Evolutionary conservation across 2,329 filamentous ascomycete genomes (phyloP), one percentile per base, ranked within the genome.

Genomic region (Ophiostoma fasciatum): DNA sequence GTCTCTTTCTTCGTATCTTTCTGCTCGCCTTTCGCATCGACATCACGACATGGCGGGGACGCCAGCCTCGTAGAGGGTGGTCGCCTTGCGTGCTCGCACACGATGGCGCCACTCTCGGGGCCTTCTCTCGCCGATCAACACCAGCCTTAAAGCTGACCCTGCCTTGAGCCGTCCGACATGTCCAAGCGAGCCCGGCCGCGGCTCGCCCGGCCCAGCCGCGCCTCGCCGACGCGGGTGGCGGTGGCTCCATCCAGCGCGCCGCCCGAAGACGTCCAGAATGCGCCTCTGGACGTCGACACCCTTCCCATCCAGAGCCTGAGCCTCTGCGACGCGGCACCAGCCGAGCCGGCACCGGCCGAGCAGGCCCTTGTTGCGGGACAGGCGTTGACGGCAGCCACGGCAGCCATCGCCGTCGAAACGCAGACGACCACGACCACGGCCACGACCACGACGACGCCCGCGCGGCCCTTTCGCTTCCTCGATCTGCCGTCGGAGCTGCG

Each of bases 401-500:
- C 15, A 15, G 7, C 32, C n/a, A 28, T 20, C 9, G 30, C 34
- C 7, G 28, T 25, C 10, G 18, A 15, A 13, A 4, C 7, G 12
- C 21, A 11, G 14, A 14, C 13, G 26, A 19, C 3, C 26, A 29
- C 20, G 29, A n/a, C 4, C 28, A 28, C 19, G 34, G 26, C 14
- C 26, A 28, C 33, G n/a, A 41, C 27, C 28, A 34, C 15, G 40
- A 43, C 33, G 42, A 36, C n/a, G 17, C 30, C 43, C 26, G 21
- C 48, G 18, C 60, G 55, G 30, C 64, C 70, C 0, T 82, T 82
- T 37, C 68, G 60, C 7, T 80, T 85, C 51, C 63, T 84, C 39
- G 60, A 68, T 21, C 59, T 87, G 1, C 80, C 81, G 0, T 65
- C 71, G 0, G 81, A 87, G 50, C 54, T 87, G 21, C 74, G 81